Percentiles rank a stretch among this genome's conserved stretches.
phyloP scores from a whole-genome alignment of 2,329 filamentous ascomycete species.

The Cercospora sp. region DNA sequence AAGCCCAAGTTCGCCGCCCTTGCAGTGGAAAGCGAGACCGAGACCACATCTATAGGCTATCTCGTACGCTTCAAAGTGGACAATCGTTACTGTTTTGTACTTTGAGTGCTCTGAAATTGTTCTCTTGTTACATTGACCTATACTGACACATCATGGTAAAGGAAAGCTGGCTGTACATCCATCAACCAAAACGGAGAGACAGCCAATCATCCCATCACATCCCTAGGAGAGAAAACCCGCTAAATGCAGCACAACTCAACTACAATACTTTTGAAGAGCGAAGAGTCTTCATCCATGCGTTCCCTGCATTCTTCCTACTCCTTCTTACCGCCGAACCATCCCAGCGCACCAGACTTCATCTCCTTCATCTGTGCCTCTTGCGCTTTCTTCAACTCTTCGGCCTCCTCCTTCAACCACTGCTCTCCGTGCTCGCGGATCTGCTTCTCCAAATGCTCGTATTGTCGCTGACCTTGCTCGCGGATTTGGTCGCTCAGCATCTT shows the following conservation, averaged over 20 bases:
- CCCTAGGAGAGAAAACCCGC: background rate
- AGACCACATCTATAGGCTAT: background rate
- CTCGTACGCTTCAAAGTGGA: background rate
- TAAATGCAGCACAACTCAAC: slow-evolving; percentile 7
- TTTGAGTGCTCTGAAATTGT: background rate
- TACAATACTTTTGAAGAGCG: background rate
- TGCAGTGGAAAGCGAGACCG: background rate
- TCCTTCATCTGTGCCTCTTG: slow-evolving; percentile 88
- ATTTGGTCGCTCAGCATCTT: slow-evolving; percentile 98
- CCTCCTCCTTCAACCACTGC: slow-evolving; percentile 94
- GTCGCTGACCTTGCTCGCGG: slow-evolving; percentile 83
- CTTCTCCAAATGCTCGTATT: slow-evolving; percentile 85
- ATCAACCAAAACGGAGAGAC: background rate
- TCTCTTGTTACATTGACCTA: background rate
- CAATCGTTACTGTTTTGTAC: background rate
- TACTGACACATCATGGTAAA: background rate
- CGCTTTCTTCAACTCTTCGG: slow-evolving; percentile 79
- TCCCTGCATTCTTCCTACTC: slow-evolving; percentile 13
- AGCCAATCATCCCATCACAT: background rate
- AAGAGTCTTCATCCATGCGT: background rate
- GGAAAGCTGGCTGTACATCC: background rate
- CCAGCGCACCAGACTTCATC: slow-evolving; percentile 78
- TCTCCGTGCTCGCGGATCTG: slow-evolving; percentile 92
- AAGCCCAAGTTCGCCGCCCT: background rate
- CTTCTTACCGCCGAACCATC: slow-evolving; percentile 48